Base-by-base conservation (phyloP, 257 asterid species). In the Penstemon davidsonii region DNA sequence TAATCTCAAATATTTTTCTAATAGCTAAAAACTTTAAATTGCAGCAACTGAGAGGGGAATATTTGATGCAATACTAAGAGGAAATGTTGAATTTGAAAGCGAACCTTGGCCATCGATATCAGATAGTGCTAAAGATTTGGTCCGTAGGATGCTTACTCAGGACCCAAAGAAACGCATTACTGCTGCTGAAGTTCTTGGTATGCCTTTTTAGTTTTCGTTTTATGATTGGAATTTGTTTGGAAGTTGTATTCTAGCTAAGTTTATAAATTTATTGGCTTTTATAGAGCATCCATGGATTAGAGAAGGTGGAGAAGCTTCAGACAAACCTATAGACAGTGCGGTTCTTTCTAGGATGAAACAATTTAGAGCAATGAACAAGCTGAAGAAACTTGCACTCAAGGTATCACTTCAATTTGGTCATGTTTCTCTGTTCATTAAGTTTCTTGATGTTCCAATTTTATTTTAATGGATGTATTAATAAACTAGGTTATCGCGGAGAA, bases 401-500 rank as follows among this genome's bases (percentile, higher is more conserved):
- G 60, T 55, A 55, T 6, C 54, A 11, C 15, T 49, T 3, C n/a
- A 9, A 49, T 9, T 1, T 12, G 54, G n/a, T 9, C 11, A 49
- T 49, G 6, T 46, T 46, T 46, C 51, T 46, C 8, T 8, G 3
- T 46, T 46, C 4, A 25, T 25, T 5, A 8, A 7, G 10, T 6
- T 45, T 46, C 12, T 49, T 49, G 54, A 49, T 12, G 54, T 3
- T 6, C 18, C 4, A 8, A 12, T 10, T 8, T 49, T 19, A 49
- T 15, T 3, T 1, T 49, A 2, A 49, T 8, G 18, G 54, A 9
- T 13, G 4, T 49, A 9, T 42, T 44, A 0, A 33, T 61, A 0
- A 43, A 4, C 25, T 42, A 85, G 91, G 88, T 85, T 42, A 85
- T 85, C 55, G 91, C 91, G 40, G 91, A 85, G 71, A 79, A 85